These are phyloP conservation scores for Sclerotinia glacialis DNA, from an alignment of 2,329 filamentous ascomycete species.

Conservation along the genomic window DNA sequence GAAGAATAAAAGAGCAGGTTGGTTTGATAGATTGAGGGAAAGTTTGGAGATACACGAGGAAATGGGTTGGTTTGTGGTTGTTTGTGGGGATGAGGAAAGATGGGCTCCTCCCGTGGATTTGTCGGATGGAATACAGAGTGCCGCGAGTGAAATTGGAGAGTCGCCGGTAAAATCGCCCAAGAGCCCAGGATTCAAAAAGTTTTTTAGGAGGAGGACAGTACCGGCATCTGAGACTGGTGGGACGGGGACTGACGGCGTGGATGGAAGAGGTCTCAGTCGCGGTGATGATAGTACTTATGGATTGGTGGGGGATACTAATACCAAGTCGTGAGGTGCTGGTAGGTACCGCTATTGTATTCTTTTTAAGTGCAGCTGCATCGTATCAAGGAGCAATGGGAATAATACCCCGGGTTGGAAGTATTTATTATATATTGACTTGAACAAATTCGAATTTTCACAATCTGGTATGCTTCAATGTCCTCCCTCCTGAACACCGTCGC, in stretches of 20 bases:
- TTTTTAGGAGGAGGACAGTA: conserved; percentile 40
- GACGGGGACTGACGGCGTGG: neutral
- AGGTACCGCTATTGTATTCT: conserved; percentile 1
- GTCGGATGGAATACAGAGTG: conserved; percentile 25
- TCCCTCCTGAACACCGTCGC: conserved; percentile 18
- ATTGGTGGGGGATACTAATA: neutral
- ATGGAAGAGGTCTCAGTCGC: conserved; percentile 11
- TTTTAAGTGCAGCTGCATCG: neutral
- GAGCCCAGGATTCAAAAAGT: conserved; percentile 42
- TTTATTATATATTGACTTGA: neutral
- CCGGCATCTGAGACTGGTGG: neutral
- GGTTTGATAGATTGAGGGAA: conserved; percentile 58
- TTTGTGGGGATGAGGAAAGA: conserved; percentile 60
- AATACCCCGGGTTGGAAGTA: neutral
- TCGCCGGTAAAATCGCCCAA: conserved; percentile 43
- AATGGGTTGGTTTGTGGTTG: conserved; percentile 62
- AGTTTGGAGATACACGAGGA: conserved; percentile 54
- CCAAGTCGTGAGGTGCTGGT: neutral
- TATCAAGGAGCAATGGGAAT: neutral
- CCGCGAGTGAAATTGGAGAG: conserved; percentile 47
- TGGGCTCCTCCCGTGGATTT: conserved; percentile 40
- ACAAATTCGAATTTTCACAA: neutral
- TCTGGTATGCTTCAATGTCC: neutral
- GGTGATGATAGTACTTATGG: neutral
- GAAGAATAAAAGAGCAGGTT: conserved; percentile 41